Evolutionary conservation across 768 basidiomycete species (phyloP).

Genomic region (Mycena pura): DNA sequence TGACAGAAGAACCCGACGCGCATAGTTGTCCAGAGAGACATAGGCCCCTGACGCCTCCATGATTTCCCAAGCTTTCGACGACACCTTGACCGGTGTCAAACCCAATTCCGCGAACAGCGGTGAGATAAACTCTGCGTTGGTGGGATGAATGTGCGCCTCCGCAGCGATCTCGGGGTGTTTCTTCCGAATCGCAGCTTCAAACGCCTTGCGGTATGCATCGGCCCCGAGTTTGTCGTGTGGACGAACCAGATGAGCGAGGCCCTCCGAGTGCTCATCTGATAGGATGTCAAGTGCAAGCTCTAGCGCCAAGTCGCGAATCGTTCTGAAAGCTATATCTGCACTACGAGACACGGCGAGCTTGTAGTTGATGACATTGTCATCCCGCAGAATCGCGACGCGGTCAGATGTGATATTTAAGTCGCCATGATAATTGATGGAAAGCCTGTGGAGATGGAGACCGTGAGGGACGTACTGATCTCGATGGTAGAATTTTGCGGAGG

Average conservation of each 20-base stretch:
- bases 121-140: too few relatives aligned
- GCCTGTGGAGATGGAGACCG: neutral
- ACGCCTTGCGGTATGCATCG: neutral
- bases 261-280: slow-evolving; percentile 3
- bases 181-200: slow-evolving; percentile 1
- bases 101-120: neutral
- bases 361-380: neutral
- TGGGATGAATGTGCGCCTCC: neutral
- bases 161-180: neutral
- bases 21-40: neutral
- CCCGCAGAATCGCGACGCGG: neutral
- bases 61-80: neutral
- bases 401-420: neutral
- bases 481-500: slow-evolving; percentile 3
- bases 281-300: slow-evolving; percentile 11
- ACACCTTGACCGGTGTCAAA: neutral
- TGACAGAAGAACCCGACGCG: neutral
- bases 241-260: neutral
- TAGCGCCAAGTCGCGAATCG: neutral
- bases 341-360: neutral
- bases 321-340: neutral
- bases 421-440: slow-evolving; percentile 13
- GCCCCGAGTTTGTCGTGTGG: neutral
- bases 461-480: slow-evolving; percentile 7
- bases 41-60: slow-evolving; percentile 4